Evolutionary conservation across 345 rosid genomes (phyloP).

Genomic region (Draba incana): DNA sequence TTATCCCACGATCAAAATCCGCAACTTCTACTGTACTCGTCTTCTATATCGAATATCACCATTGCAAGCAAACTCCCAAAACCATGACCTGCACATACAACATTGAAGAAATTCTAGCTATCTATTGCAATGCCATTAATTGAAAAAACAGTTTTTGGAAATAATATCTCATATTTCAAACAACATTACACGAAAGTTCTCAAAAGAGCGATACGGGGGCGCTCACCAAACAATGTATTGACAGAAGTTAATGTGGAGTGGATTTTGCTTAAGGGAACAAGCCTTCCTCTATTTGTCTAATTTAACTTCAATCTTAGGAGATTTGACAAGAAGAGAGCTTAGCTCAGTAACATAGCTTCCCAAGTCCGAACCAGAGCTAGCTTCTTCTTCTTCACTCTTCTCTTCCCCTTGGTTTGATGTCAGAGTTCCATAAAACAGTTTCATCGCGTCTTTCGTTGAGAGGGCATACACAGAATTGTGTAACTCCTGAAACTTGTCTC

Average conservation of each 20-base stretch:
- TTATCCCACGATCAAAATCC: slow-evolving; percentile 7
- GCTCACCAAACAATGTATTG: slow-evolving; percentile 60
- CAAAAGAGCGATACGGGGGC: not conserved
- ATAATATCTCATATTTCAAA: not conserved
- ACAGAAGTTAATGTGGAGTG: slow-evolving; percentile 59
- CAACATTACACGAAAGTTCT: not conserved
- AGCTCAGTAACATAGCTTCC: slow-evolving; percentile 52
- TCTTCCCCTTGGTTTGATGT: slow-evolving; percentile 42
- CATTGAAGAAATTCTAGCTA: not conserved
- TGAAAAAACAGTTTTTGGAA: too few species aligned
- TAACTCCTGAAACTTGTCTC: slow-evolving; percentile 47
- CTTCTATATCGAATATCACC: slow-evolving; percentile 40
- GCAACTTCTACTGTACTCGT: slow-evolving; percentile 72
- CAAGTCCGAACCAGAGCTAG: slow-evolving; percentile 33
- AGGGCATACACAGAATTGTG: slow-evolving; percentile 50
- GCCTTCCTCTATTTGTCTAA: slow-evolving; percentile 28
- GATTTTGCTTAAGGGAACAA: slow-evolving; percentile 25
- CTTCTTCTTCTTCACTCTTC: slow-evolving; percentile 35
- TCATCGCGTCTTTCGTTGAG: slow-evolving; percentile 60
- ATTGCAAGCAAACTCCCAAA: not conserved
- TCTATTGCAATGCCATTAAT: not conserved
- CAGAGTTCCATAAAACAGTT: slow-evolving; percentile 49
- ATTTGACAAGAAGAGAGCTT: slow-evolving; percentile 53
- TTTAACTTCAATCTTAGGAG: slow-evolving; percentile 49
- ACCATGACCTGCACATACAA: not conserved